Evolutionary conservation across 1,284 basidiomycete genomes (phyloP).

Genomic region (Acaromyces ingoldii): DNA sequence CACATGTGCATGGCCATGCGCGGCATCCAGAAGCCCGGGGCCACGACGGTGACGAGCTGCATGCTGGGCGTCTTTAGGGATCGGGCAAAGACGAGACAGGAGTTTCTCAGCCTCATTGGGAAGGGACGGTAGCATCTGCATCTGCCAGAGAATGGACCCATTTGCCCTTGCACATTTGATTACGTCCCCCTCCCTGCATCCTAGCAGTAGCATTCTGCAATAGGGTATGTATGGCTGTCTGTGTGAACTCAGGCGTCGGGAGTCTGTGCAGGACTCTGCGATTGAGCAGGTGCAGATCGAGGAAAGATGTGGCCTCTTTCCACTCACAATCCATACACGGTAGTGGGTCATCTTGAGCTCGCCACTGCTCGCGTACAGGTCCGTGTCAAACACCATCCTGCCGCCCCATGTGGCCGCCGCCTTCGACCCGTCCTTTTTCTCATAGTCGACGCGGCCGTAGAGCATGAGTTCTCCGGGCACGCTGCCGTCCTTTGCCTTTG

Average conservation of each 20-base stretch:
- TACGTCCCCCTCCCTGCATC: no score
- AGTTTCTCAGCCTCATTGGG: slow-evolving; percentile 55
- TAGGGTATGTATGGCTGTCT: no score
- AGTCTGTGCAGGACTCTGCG: no score
- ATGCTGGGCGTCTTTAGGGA: slow-evolving; percentile 98
- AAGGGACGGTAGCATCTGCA: slow-evolving; percentile 3
- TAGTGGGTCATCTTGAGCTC: not conserved
- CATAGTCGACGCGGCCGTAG: slow-evolving; percentile 28
- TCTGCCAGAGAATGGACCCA: no score
- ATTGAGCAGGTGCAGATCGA: no score
- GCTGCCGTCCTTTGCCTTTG: no score
- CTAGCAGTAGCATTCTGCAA: no score
- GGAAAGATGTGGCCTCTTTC: no score
- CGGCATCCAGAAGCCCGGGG: slow-evolving; percentile 96
- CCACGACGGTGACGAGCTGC: slow-evolving; percentile 92
- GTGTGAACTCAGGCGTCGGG: no score
- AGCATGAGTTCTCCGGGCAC: slow-evolving; percentile 25
- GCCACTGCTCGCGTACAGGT: not conserved
- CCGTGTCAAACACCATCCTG: slow-evolving; percentile 25
- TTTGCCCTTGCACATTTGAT: no score
- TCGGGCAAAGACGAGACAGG: slow-evolving; percentile 94
- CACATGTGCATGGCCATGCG: slow-evolving; percentile 99
- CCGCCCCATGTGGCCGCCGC: slow-evolving; percentile 29
- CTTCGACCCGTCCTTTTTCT: slow-evolving; percentile 21
- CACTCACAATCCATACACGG: slow-evolving; percentile 4